Evolutionary conservation across 1,139 yeast species (phyloP), one percentile per base, ranked within the genome.

Genomic region (Saccharomyces pastorianus): DNA sequence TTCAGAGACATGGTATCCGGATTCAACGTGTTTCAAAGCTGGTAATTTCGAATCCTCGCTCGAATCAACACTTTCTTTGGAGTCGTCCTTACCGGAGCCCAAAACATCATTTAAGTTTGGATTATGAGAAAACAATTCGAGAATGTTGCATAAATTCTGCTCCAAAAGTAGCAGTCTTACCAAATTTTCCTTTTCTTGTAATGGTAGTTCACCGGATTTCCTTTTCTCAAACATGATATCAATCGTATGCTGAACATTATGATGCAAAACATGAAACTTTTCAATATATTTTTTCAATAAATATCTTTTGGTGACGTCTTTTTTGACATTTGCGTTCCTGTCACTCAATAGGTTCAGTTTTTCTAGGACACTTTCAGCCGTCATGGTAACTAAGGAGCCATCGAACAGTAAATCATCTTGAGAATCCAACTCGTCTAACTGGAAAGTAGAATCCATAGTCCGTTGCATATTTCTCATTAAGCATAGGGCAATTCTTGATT

Each of bases 401-500:
- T 77, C 82, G 62, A 77, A 77, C 46, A 77, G 68, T 46, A 78
- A 66, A 55, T 78, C 80, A 65, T 78, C 80, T 51, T 72, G 71
- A 0, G 69, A 58, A n/a, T 62, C 54, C 46, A 61, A 56, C 20
- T 66, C 65, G 27, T 64, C 66, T 26, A 64, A 59, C 51, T 62
- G 69, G 59, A 64, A 58, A 47, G 76, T 78, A 28, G 76, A 73
- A 55, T 76, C 76, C 65, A 83, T 71, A 14, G 76, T 73, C 51
- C 70, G 73, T 64, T 87, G 91, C 85, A 89, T 84, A 65, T 89
- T 89, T 64, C 86, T 80, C 85, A 89, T 83, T 64, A 90, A 76
- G 64, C 85, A 85, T 58, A 86, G 81, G 0, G 95, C 93, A 56
- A 89, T 80, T 66, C 90, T 80, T 47, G 89, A 86, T 23, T 85